These are phyloP conservation scores for Lipomyces starkeyi DNA, from an alignment of 805 yeast species.

Conservation along the genomic window DNA sequence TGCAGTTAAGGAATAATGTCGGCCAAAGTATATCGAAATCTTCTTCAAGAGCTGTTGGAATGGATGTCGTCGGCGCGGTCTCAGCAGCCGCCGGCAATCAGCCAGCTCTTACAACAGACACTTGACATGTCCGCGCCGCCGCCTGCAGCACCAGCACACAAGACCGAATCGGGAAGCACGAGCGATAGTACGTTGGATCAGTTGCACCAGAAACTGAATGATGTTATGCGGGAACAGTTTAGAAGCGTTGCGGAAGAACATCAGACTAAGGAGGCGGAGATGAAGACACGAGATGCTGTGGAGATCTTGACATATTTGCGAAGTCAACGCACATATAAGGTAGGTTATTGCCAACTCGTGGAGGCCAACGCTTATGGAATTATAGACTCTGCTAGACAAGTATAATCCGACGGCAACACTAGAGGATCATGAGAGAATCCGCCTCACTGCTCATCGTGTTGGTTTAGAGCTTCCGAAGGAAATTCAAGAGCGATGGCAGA, in stretches of 20 bases:
- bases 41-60: slow-evolving; percentile 28
- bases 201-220: slow-evolving; percentile 18
- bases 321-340: slow-evolving; percentile 78
- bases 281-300: slow-evolving; percentile 44
- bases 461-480: slow-evolving; percentile 71
- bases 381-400: slow-evolving; percentile 63
- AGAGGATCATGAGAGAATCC: slow-evolving; percentile 77
- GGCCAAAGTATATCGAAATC: slow-evolving; percentile 18
- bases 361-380: not conserved
- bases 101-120: slow-evolving; percentile 29
- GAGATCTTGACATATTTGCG: slow-evolving; percentile 68
- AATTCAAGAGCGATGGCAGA: slow-evolving; percentile 29
- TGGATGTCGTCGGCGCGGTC: slow-evolving; percentile 29
- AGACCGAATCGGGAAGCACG: not conserved
- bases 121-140: slow-evolving; percentile 35
- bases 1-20: slow-evolving; percentile 16
- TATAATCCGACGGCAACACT: slow-evolving; percentile 84
- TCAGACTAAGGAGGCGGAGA: slow-evolving; percentile 9
- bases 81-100: slow-evolving; percentile 19
- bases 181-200: slow-evolving; percentile 15
- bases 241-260: not conserved
- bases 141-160: slow-evolving; percentile 21
- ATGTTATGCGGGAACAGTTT: slow-evolving; percentile 20
- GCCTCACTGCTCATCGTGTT: slow-evolving; percentile 84
- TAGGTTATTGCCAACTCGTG: slow-evolving; percentile 37